Percentiles rank a stretch among this genome's conserved stretches.
These are phyloP conservation scores for Neurospora sp. DNA, from an alignment of 495 filamentous ascomycete species.

Conservation along the genomic window DNA sequence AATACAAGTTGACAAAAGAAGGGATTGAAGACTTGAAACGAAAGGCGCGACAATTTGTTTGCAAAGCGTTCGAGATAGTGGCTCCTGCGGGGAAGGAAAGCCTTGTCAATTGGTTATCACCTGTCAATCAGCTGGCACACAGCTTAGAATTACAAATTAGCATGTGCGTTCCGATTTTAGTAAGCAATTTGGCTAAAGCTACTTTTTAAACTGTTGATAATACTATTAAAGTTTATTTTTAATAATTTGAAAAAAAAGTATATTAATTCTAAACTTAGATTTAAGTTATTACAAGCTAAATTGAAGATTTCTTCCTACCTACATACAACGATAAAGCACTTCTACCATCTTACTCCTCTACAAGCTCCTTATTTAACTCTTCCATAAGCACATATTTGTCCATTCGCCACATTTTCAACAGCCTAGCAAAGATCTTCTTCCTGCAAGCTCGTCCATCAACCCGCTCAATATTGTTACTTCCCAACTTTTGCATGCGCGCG, in stretches of 20 bases:
- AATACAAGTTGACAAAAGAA: too few species aligned
- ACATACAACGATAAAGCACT: too few species aligned
- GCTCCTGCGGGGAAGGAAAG: background rate
- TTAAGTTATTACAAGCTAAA: too few species aligned
- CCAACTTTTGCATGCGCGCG: background rate
- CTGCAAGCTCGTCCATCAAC: background rate
- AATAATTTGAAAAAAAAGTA: background rate
- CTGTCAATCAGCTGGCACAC: background rate
- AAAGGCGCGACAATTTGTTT: background rate
- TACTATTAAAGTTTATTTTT: background rate
- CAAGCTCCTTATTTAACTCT: too few species aligned
- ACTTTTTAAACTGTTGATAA: background rate
- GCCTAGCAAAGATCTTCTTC: background rate
- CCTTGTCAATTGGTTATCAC: background rate
- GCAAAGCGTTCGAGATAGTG: background rate
- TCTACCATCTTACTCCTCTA: too few species aligned
- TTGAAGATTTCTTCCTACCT: too few species aligned
- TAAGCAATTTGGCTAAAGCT: too few species aligned
- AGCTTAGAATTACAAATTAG: background rate
- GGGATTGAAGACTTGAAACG: too few species aligned
- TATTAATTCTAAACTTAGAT: too few species aligned
- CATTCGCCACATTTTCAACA: too few species aligned
- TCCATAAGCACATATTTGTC: too few species aligned
- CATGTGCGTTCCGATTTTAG: too few species aligned
- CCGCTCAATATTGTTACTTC: background rate